Conservation (phyloP, 2,329 filamentous ascomycete genomes). For the Pseudogymnoascus sp. region DNA sequence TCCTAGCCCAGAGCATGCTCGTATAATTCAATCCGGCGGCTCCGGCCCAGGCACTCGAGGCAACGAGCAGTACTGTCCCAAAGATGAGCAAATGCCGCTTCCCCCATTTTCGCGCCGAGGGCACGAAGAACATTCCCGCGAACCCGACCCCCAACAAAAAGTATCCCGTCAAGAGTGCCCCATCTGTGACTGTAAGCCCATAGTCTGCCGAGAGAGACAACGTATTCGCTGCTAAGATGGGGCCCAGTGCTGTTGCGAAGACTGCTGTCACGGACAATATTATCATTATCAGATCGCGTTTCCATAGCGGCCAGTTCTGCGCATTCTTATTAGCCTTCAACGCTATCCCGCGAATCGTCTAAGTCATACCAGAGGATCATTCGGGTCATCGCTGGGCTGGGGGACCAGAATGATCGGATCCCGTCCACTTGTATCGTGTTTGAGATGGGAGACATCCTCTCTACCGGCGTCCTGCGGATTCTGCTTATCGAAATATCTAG, state of each 20-base stretch:
- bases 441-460: constrained; percentile 45
- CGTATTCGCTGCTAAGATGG: constrained; percentile 83
- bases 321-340: constrained; percentile 17
- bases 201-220: constrained; percentile 67
- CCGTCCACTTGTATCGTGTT: constrained; percentile 62
- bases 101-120: constrained; percentile 82
- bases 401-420: constrained; percentile 75
- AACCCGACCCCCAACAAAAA: constrained; percentile 77
- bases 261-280: constrained; percentile 74
- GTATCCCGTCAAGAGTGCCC: constrained; percentile 79
- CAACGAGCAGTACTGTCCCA: constrained; percentile 65
- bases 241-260: constrained; percentile 75
- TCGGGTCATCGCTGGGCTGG: constrained; percentile 84
- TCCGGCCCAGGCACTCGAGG: constrained; percentile 72
- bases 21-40: constrained; percentile 59
- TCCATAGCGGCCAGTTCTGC: constrained; percentile 80
- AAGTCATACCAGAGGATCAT: constrained; percentile 65
- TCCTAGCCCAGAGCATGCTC: constrained; percentile 67
- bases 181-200: constrained; percentile 57
- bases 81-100: constrained; percentile 83
- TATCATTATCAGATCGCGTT: constrained; percentile 71
- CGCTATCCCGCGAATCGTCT: not conserved
- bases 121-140: constrained; percentile 77
- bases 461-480: constrained; percentile 36
- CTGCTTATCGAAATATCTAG: constrained; percentile 57